Base-by-base conservation (phyloP, 805 yeast species). In the Sugiyamaella qingdaonensis region DNA sequence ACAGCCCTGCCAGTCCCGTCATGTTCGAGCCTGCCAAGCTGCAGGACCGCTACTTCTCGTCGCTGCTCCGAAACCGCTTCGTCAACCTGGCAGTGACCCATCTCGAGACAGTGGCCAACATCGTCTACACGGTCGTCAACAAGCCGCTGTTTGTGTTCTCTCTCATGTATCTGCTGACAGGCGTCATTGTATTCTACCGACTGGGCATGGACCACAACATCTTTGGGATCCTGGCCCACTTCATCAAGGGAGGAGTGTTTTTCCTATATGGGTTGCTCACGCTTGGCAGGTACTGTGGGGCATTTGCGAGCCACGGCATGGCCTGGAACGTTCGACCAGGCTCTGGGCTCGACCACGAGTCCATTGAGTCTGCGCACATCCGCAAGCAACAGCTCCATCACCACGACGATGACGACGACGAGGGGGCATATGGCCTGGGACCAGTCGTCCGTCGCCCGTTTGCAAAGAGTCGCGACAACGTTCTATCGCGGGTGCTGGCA, bases 241-340 rank as follows among this genome's bases (percentile, higher is more conserved):
- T 89, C 78, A 92, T 92, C 68, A 92, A 92, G 69, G 99, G 99
- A 55, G 94, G 92, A 24, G 94, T 92, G 2, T 92, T 92, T 65
- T 76, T 89, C 54, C 58, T 76, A 4, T 72, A 86, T 37, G 99
- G 99, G 18, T 56, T 91, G 7, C 66, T 90, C 4, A 79, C 95
- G n/a, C 74, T 94, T 37, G 86, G 90, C 1, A 81, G 98, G 61
- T 91, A 87, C 68, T 82, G 89, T 62, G 99, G 99, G 2, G 87
- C 85, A 10, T 88, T 85, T 62, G 66, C 78, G 35, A 74, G 78
- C 52, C 73, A 77, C 54, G 98, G 98, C 18, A 85, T 95, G 86
- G 91, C 96, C 2, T 92, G 99, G 99, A 94, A 94, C 56, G 34
- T 64, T 16, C 58, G 61, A 16, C 72, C 73, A 4, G 58, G 58